Evolutionary conservation across 2,329 filamentous ascomycete species (phyloP).

Genomic region (Cercospora brassicicola): DNA sequence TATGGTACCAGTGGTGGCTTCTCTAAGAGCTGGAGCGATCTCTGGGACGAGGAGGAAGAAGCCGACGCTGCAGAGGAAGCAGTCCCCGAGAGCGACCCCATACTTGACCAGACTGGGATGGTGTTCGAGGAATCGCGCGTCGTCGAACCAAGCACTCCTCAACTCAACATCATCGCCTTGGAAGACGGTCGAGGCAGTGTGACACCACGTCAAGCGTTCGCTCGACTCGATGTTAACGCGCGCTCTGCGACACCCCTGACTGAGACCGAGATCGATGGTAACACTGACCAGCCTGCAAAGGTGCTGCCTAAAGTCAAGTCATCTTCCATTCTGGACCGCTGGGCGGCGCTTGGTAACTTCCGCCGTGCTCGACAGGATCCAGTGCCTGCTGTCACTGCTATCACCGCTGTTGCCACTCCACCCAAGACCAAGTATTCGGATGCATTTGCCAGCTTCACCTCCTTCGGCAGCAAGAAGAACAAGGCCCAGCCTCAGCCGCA

Average conservation of each 20-base stretch:
- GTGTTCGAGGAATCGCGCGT: slow-evolving; percentile 43
- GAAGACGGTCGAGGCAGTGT: slow-evolving; percentile 51
- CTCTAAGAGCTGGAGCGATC: slow-evolving; percentile 98
- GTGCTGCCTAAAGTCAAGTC: slow-evolving; percentile 65
- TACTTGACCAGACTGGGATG: slow-evolving; percentile 17
- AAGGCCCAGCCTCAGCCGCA: slow-evolving; percentile 32
- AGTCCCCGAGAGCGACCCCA: slow-evolving; percentile 35
- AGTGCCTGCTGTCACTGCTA: slow-evolving; percentile 38
- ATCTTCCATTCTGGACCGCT: slow-evolving; percentile 69
- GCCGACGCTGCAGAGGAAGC: slow-evolving; percentile 52
- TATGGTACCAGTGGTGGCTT: slow-evolving; percentile 52
- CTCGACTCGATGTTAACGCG: slow-evolving; percentile 55
- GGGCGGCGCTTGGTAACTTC: slow-evolving; percentile 82
- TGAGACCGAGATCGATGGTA: slow-evolving; percentile 2
- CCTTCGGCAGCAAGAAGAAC: slow-evolving; percentile 39
- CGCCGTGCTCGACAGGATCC: slow-evolving; percentile 64
- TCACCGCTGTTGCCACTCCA: slow-evolving; percentile 39
- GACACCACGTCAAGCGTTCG: slow-evolving; percentile 53
- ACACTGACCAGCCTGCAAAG: slow-evolving; percentile 40
- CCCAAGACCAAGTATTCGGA: slow-evolving; percentile 39
- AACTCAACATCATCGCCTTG: slow-evolving; percentile 42
- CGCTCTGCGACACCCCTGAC: slow-evolving; percentile 39
- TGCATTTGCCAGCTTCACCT: slow-evolving; percentile 36
- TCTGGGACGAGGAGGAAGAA: slow-evolving; percentile 91
- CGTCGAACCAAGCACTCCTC: slow-evolving; percentile 60